Percentiles rank a stretch among this genome's conserved stretches.
Evolutionary conservation across 2,329 filamentous ascomycete species (phyloP).

Genomic region (Paracoccidioides lutzii): DNA sequence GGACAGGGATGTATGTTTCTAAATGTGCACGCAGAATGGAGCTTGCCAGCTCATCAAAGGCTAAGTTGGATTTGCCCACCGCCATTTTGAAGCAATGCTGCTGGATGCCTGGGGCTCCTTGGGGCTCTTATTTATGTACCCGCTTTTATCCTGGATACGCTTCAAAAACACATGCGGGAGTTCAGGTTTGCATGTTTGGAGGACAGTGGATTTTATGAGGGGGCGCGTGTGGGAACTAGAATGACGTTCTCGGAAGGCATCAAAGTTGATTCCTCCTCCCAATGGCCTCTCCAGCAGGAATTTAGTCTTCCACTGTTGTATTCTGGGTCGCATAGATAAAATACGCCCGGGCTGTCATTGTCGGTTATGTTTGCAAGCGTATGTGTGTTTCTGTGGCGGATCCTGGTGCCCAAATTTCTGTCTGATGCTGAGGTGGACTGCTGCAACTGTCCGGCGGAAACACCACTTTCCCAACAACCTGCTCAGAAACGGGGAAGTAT

Average conservation of each 20-base stretch:
- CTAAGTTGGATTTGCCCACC: not conserved
- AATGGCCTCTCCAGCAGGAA: not conserved
- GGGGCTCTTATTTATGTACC: not conserved
- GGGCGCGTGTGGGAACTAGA: not conserved
- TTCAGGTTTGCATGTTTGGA: too few species aligned
- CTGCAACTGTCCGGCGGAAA: not conserved
- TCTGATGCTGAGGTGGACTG: not conserved
- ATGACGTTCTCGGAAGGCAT: not conserved
- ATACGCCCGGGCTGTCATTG: not conserved
- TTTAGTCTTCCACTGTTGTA: not conserved
- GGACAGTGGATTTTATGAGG: not conserved
- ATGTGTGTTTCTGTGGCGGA: not conserved
- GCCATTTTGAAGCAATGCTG: not conserved
- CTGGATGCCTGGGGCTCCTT: not conserved
- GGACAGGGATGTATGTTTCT: slow-evolving; percentile 1
- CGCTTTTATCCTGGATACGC: not conserved
- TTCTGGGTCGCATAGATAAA: not conserved
- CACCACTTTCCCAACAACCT: not conserved
- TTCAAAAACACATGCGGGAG: too few species aligned
- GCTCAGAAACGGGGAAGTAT: not conserved
- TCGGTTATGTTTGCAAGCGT: not conserved
- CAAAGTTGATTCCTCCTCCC: not conserved
- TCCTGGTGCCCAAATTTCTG: slow-evolving; percentile 2
- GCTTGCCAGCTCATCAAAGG: slow-evolving; percentile 1
- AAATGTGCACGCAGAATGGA: not conserved